Evolutionary conservation across 768 basidiomycete species (phyloP), one percentile per base, ranked within the genome.

Genomic region (Mycena albidolilacea): DNA sequence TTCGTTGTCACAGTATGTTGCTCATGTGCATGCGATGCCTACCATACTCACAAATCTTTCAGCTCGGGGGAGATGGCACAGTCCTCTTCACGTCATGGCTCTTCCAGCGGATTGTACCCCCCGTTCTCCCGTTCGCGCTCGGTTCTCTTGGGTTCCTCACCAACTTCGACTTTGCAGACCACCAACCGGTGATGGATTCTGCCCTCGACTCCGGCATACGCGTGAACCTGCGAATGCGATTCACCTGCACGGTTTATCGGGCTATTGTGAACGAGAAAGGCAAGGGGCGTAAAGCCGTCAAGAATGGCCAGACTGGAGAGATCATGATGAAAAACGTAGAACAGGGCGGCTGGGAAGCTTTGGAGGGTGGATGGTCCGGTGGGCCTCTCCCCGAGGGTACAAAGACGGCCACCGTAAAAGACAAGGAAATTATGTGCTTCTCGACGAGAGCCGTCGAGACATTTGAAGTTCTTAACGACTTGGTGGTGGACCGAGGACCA

Each of bases 1-100:
- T 98, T 99, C 79, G 98, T 99, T 69, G 87, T 99, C 57, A 99
- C 98, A 38, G 97, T 98, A 79, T 84, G 95, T 85, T 21, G 5
- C 60, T 11, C 21, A n/a, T 23, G 35, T n/a, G 17, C 44, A 39
- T 8, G 30, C 30, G 21, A 38, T 2, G 10, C 5, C 39, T 48
- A 43, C 52, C 12, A 15, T 62, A 41, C 55, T 71, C 37, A 70
- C 60, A 14, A 44, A 12, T 17, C n/a, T 61, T 15, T 30, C 39
- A 98, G 97, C 92, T 99, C 73, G 98, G 98, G 59, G 98, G 98
- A 11, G 98, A 99, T 80, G 98, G 98, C 15, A 99, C 98, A 0
- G 97, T 99, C 3, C 90, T 99, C 17, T 99, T 98, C 85, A 98
- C 98, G 7, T 99, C 98, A 4, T 99, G 98, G 98, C 87, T 99